A percentile compares a stretch with the other conserved stretches of the same genome.
These are phyloP conservation scores for Pseudozyma hubeiensis DNA, from an alignment of 1,284 basidiomycete genomes.

Conservation along the genomic window DNA sequence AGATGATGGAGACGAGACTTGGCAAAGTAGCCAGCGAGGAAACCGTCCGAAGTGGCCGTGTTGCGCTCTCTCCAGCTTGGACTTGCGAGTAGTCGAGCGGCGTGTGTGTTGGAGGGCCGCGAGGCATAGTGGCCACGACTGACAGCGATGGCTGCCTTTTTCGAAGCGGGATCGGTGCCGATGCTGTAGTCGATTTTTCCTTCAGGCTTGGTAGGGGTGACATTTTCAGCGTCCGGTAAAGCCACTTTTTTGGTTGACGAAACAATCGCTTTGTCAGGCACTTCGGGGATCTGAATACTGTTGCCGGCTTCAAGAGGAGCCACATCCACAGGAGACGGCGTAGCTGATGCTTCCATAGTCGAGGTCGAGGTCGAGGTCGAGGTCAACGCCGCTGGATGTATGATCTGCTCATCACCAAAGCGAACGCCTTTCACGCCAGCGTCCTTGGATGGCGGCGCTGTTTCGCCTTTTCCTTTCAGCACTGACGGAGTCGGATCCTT, in stretches of 20 bases:
- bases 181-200: slow-evolving; percentile 32
- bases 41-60: slow-evolving; percentile 84
- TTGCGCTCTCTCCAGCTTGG: slow-evolving; percentile 81
- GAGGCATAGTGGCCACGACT: slow-evolving; percentile 45
- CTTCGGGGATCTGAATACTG: no score
- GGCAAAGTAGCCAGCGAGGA: slow-evolving; percentile 89
- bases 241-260: background rate
- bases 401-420: no score
- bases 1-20: slow-evolving; percentile 92
- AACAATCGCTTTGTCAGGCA: no score
- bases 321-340: no score
- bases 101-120: slow-evolving; percentile 52
- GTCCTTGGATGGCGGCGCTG: background rate
- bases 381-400: no score
- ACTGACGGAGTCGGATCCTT: no score
- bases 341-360: no score
- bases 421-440: no score
- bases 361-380: no score
- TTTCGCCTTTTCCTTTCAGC: background rate
- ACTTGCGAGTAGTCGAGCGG: slow-evolving; percentile 54
- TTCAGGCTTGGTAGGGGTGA: slow-evolving; percentile 24
- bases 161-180: slow-evolving; percentile 48
- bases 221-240: background rate
- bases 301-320: no score
- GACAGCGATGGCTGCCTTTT: slow-evolving; percentile 25